Base-by-base conservation (phyloP, 805 yeast species). In the Starmerella sp. region DNA sequence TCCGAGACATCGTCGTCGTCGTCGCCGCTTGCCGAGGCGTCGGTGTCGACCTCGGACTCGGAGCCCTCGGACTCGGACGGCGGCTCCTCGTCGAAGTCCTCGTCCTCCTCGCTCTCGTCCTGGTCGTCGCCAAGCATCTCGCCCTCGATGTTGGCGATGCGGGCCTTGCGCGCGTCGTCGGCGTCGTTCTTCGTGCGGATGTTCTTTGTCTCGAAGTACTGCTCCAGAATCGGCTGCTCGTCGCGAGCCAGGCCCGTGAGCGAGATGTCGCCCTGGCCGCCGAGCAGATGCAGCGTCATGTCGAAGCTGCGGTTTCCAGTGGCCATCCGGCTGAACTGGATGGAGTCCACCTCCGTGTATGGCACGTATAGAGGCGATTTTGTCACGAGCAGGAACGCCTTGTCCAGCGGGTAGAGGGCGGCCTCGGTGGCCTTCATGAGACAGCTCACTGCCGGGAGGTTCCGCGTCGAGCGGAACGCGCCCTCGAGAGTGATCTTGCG, bases 371-470 rank as follows among this genome's bases (percentile, higher is more conserved):
- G 80, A 0, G 97, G 89, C 46, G 98, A 96, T 68, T 93, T 93
- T 29, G 96, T 89, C 48, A 91, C 83, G 67, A 93, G 91, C 59
- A 93, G 72, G 66, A 93, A 80, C 54, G 95, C 86, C 70, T 87
- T 86, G 61, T 93, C 98, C 56, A 93, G 77, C n/a, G 95, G 88
- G 69, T 86, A 93, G 57, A 93, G 72, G 63, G 89, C 85, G 32
- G 98, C 97, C 73, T 93, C 97, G 51, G 86, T 84, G 0, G 97
- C 97, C 70, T 91, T 93, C 63, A 87, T 78, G 6, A 97, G 87
- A 71, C 97, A 91, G 22, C 88, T 77, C 32, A 93, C 84, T 4
- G 95, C 96, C 13, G 95, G 85, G 64, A 84, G 88, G 46, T 80
- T 81, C 65, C 82, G 83, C 41, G 82, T 79, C 5, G 95, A 83